Base-by-base conservation (phyloP, 2,329 filamentous ascomycete genomes). In the Colletotrichum sp. region DNA sequence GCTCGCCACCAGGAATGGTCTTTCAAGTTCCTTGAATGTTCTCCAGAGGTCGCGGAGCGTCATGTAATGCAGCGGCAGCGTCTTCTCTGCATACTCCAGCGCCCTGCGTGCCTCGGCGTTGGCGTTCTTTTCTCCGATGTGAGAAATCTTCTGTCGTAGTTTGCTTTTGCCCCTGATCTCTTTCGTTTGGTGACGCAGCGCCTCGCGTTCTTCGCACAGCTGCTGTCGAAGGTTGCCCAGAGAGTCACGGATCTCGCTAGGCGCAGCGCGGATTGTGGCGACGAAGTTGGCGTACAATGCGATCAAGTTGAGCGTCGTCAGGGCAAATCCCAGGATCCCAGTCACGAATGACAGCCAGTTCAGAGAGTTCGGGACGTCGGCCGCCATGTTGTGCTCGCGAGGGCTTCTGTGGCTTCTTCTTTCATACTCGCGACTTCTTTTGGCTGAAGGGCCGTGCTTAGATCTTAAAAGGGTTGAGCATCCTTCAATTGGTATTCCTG, bases 321-420 rank as follows among this genome's bases (percentile, higher is more conserved):
- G 65, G 28, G 32, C 74, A 30, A 76, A 76, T 22, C 70, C 39
- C 22, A 76, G 70, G 59, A 76, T 76, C 64, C 74, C 74, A 2
- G 74, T 76, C 9, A 76, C 59, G 34, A 76, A 76, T 11, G 74
- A 76, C 22, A 76, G 55, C 74, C 74, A 76, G 28, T 76, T 76
- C 12, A 76, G 65, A 1, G 74, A 76, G 59, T 74, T 74, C 6
- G 74, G 74, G 12, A 76, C 74, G 16, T 76, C 74, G 11, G 22
- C 48, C 7, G 74, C 28, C 74, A 76, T 76, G 6, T 52, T 44
- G 5, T 16, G 39, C 27, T 48, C 19, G 16, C 36, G 27, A 48
- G n/a, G 28, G 19, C 57, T 32, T 28, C 13, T 13, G 8, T 19
- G 7, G 15, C 36, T 13, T 16, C 39, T 32, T 60, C 57, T 8